Evolutionary conservation across 352 stramenopile species (phyloP), one percentile per base, ranked within the genome.

Genomic region (Achlya hypogyna): DNA sequence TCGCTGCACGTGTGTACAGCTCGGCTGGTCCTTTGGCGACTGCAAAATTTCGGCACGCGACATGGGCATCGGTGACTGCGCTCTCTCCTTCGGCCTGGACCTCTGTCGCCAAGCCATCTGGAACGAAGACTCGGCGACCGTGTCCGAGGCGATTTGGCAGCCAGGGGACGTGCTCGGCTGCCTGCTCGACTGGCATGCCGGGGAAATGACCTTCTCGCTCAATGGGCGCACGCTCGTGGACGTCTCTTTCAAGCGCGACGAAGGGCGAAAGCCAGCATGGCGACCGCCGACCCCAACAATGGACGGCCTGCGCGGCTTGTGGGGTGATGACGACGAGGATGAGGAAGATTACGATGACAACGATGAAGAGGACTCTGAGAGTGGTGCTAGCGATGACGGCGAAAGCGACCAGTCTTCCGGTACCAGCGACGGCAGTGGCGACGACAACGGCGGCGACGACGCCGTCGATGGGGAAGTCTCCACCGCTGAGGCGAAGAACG

Each of bases 41-140:
- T 67, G 60, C 20, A 25, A 29, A 5, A 49, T 49, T 32, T 9
- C 25, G 47, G 28, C 22, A 16, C 18, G 22, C n/a, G 29, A 49
- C 29, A 60, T 49, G 29, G 60, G 60, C n/a, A 67, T 67, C 34
- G 60, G 60, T 23, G 60, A 67, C 23, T 67, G 60, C 42, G 43
- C 42, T 3, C 23, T 59, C 42, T 67, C 60, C 29, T 67, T 47
- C 25, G 60, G 47, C 2, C 6, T 67, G 18, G 51, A 67, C 49
- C n/a, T 53, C 5, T 49, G 23, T 5, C 27, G 38, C 29, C 60
- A 67, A 45, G 28, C 60, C 12, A 67, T 58, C n/a, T 67, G 60
- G 60, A n/a, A 67, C 28, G 60, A 32, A 1, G 60, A 67, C 8
- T 16, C 23, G 23, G 34, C 40, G 31, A 18, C 22, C 22, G 43